Evolutionary conservation across 176 grass and related monocot species (phyloP), one percentile per base, ranked within the genome.

Genomic region (Secale cereale): DNA sequence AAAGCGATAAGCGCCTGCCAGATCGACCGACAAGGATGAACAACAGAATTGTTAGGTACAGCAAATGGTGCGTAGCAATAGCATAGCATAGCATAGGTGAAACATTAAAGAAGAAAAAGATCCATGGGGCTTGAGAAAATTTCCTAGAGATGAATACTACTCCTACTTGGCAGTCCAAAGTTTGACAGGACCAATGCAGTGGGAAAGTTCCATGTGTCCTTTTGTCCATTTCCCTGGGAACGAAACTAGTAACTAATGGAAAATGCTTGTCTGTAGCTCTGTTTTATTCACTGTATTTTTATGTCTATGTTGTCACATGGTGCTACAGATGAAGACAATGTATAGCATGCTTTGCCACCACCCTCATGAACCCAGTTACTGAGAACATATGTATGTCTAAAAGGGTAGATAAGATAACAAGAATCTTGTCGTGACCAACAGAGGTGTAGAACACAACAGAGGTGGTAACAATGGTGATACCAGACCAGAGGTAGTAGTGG

Each of bases 1-100:
- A 98, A 74, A 92, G 89, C 93, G 90, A 92, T 65, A 79, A 92
- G 86, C 20, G 87, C 93, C 96, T 95, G 79, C 12, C 80, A 45
- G 76, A 68, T 65, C 10, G 45, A 83, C 77, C 12, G 41, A 83
- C 78, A 27, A 74, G 43, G 66, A 65, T 35, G 84, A 82, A 56
- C 40, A 65, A 29, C 45, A 74, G 10, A 35, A 45, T 17, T 37
- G 26, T 64, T 67, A 90, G 66, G 33, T 46, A 27, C 7, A 25
- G 32, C 8, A 74, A 59, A 0, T 3, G 1, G 43, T 19, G 2
- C 33, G 48, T 19, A 75, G 65, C 30, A 65, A 59, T 17, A 74
- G 59, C 31, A 66, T 14, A 74, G 59, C 31, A 66, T 14, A 52
- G 65, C 31, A 66, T 19, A 6, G 43, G 46, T 20, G n/a, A 30